Evolutionary conservation across 164 flowering plant genomes (phyloP).

Genomic region (Stephania cephalantha): DNA sequence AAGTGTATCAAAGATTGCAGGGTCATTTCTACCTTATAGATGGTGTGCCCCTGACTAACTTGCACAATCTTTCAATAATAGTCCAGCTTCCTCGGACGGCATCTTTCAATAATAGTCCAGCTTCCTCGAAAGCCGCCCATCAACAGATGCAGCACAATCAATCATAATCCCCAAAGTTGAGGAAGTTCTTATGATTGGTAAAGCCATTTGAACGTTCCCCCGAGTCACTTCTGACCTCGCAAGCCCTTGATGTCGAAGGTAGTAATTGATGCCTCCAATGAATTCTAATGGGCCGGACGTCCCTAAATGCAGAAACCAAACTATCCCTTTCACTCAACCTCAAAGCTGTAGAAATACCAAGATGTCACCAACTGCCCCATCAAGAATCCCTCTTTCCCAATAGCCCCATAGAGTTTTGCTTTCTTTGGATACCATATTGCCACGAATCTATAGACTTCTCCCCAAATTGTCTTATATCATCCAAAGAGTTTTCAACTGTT

Average conservation of each 20-base stretch:
- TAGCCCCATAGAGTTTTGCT: conserved; percentile 25
- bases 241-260: not conserved
- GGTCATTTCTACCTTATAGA: not conserved
- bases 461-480: conserved; percentile 40
- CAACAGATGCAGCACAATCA: not conserved
- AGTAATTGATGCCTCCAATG: not conserved
- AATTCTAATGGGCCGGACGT: not conserved
- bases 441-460: conserved; percentile 50
- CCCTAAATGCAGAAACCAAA: not conserved
- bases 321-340: not conserved
- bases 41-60: not conserved
- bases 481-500: conserved; percentile 36
- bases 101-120: not conserved
- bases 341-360: not conserved
- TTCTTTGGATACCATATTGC: conserved; percentile 51
- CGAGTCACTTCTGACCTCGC: not conserved
- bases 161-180: not conserved
- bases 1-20: not conserved
- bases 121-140: not conserved
- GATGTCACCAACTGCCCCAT: conserved; percentile 6
- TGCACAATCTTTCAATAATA: not conserved
- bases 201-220: not conserved
- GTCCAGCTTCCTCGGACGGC: no score
- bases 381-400: conserved; percentile 28
- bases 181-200: not conserved